Base-by-base conservation (phyloP, 1,139 yeast species). In the Geotrichum europaeum region DNA sequence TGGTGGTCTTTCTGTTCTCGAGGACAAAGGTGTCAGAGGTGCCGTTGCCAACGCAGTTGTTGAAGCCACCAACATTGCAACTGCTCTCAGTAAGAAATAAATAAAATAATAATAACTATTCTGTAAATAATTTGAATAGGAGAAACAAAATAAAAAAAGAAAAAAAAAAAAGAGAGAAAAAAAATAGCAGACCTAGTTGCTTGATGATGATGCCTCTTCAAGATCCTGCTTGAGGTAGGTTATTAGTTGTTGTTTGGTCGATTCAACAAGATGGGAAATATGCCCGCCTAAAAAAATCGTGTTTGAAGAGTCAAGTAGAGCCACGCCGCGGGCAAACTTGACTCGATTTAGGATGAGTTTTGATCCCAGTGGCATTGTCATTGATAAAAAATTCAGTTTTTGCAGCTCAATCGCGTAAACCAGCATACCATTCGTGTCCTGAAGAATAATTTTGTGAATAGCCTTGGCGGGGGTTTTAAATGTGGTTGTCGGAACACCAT, bases 1-100 rank as follows among this genome's bases (percentile, higher is more conserved):
- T 72, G 96, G 97, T 4, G 99, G 99, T 0, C 79, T 95, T 64
- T 81, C 92, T 74, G 89, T 85, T 68, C 84, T 95, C 87, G 99
- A 94, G 76, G 97, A 91, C 68, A 85, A 85, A 58, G 96, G 92
- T 53, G 89, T 94, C 55, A 85, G 97, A 76, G 83, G 91, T 56
- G 91, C 91, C 25, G 87, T 94, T 68, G 85, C 96, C 56, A 81
- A 91, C 68, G 96, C 96, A 55, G 87, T 94, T 30, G 94, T 89
- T 72, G 96, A 91, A 71, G 94, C 97, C 49, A 89, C 97, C 22
- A 81, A 81, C 63, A 87, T 92, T 62, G 95, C 97, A 40, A 82
- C 90, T 50, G 82, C 84, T 20, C 79, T 91, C 36, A 53, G 60
- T 15, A 87, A 67, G 63, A 45, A 63, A 18, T 53, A 60, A 49